phyloP scores from a whole-genome alignment of 495 filamentous ascomycete genomes.

The Aspergillus ellipticus region DNA sequence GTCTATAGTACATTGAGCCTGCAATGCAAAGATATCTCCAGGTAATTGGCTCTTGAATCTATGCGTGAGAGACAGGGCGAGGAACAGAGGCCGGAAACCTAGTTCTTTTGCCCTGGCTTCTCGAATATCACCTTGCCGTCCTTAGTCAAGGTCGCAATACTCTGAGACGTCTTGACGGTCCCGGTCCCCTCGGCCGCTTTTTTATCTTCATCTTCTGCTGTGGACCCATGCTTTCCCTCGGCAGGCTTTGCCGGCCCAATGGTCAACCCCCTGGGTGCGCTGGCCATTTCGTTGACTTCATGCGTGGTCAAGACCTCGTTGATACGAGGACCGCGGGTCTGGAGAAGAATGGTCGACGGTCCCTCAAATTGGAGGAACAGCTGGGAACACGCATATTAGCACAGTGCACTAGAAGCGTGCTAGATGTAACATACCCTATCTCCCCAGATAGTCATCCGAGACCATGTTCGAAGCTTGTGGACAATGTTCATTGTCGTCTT shows the following conservation, averaged over 20 bases:
- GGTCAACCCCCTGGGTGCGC: constrained; percentile 52
- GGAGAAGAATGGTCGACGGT: constrained; percentile 77
- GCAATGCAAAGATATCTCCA: constrained; percentile 12
- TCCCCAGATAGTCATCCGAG: constrained; percentile 83
- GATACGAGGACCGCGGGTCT: constrained; percentile 71
- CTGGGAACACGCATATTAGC: constrained; percentile 30
- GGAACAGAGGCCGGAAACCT: constrained; percentile 4
- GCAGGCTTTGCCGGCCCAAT: constrained; percentile 51
- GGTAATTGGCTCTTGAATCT: constrained; percentile 1
- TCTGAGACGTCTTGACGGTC: constrained; percentile 32
- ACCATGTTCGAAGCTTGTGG: constrained; percentile 67
- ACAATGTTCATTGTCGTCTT: constrained; percentile 56
- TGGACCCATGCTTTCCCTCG: constrained; percentile 12
- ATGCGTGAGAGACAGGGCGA: constrained; percentile 1
- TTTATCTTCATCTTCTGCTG: constrained; percentile 11
- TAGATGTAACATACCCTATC: constrained; percentile 58
- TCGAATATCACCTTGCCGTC: constrained; percentile 70
- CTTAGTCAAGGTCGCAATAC: constrained; percentile 56
- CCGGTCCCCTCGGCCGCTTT: constrained; percentile 23
- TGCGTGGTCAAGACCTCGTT: constrained; percentile 69
- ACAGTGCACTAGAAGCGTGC: neutral
- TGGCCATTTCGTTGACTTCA: constrained; percentile 85
- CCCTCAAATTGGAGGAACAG: constrained; percentile 88
- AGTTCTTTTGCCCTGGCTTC: constrained; percentile 42
- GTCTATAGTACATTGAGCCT: constrained; percentile 26